Evolutionary conservation across 192 early-diverging fungal genomes (phyloP).

Genomic region (Gaertneriomyces semiglobifer): DNA sequence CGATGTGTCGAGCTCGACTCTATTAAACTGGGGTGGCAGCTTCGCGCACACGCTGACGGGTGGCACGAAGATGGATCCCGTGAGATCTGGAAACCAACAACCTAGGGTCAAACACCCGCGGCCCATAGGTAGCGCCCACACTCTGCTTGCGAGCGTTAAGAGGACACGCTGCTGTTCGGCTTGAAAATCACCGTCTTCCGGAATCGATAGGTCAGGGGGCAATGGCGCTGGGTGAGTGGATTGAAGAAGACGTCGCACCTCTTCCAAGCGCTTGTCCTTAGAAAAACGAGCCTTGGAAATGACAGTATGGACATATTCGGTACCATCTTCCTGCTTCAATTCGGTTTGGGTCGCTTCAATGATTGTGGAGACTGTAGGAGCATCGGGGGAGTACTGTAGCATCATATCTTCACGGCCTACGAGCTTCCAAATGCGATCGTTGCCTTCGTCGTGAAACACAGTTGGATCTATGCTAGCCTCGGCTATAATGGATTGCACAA

Average conservation of each 20-base stretch:
- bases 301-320: slow-evolving; percentile 40
- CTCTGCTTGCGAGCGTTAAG: slow-evolving; percentile 41
- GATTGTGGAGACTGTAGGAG: too few species aligned
- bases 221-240: slow-evolving; percentile 35
- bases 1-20: slow-evolving; percentile 50
- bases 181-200: slow-evolving; percentile 35
- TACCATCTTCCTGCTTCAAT: slow-evolving; percentile 15
- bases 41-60: slow-evolving; percentile 55
- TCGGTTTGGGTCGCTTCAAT: background rate
- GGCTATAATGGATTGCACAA: background rate
- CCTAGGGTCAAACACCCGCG: slow-evolving; percentile 68
- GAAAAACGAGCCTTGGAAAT: slow-evolving; percentile 55
- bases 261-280: slow-evolving; percentile 50
- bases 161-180: slow-evolving; percentile 51
- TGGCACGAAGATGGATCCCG: slow-evolving; percentile 60
- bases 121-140: slow-evolving; percentile 64
- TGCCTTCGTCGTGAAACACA: background rate
- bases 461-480: background rate
- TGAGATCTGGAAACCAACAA: slow-evolving; percentile 47
- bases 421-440: background rate
- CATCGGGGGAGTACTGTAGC: too few species aligned
- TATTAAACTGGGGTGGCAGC: slow-evolving; percentile 60
- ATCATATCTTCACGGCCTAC: too few species aligned
- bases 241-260: slow-evolving; percentile 50
- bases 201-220: slow-evolving; percentile 16